phyloP scores from a whole-genome alignment of 148 eudicot genomes.

The Pharnaceum exiguum region DNA sequence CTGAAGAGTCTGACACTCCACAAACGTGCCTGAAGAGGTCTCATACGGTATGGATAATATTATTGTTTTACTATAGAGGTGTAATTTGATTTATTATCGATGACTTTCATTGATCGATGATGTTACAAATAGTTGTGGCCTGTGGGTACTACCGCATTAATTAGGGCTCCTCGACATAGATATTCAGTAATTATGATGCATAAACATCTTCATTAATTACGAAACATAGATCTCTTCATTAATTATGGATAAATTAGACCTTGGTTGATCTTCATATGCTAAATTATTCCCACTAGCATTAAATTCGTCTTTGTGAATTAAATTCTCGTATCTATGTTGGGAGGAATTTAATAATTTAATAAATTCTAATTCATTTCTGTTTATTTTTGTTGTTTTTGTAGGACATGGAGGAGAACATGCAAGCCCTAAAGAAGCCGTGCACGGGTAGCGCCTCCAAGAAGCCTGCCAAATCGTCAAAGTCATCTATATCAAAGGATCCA shows the following conservation, averaged over 20 bases:
- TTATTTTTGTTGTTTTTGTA: slow-evolving; percentile 4
- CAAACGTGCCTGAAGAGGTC: slow-evolving; percentile 59
- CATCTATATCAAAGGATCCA: slow-evolving; percentile 64
- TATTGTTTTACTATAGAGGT: background rate
- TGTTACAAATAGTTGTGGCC: background rate
- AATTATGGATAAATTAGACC: background rate
- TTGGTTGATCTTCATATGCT: background rate
- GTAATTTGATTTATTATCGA: background rate
- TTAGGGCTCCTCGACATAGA: slow-evolving; percentile 21
- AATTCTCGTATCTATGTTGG: slow-evolving; percentile 27
- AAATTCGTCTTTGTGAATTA: slow-evolving; percentile 24
- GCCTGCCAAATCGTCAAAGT: slow-evolving; percentile 46
- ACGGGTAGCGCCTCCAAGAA: slow-evolving; percentile 38
- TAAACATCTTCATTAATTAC: slow-evolving; percentile 6
- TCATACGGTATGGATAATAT: slow-evolving; percentile 33
- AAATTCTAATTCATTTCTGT: background rate
- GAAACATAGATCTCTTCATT: background rate
- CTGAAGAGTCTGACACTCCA: slow-evolving; percentile 32
- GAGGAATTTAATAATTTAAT: background rate
- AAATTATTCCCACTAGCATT: slow-evolving; percentile 19
- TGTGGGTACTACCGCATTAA: background rate
- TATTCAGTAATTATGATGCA: slow-evolving; percentile 17
- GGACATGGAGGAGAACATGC: slow-evolving; percentile 65
- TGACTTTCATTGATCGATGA: slow-evolving; percentile 5
- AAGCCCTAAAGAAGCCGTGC: slow-evolving; percentile 78